phyloP scores from a whole-genome alignment of 441 rosid species.

The Erysimum pusillum region DNA sequence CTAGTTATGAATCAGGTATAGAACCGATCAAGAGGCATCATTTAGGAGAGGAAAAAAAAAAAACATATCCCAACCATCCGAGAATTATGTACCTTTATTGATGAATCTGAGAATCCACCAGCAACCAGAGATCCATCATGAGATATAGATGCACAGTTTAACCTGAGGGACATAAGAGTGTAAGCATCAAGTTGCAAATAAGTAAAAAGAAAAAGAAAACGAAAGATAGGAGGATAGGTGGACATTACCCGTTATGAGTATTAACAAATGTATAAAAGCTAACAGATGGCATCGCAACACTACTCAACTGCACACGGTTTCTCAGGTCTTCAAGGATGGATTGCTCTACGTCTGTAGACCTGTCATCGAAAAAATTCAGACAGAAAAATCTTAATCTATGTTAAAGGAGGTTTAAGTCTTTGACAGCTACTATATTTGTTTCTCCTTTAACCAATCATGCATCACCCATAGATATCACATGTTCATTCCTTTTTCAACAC shows the following conservation, averaged over 20 bases:
- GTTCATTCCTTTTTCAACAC: neutral
- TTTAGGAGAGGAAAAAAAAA: constrained; percentile 27
- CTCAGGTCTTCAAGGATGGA: constrained; percentile 95
- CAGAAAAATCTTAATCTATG: neutral
- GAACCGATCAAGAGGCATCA: no score
- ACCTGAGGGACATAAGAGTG: constrained; percentile 49
- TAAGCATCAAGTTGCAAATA: constrained; percentile 28
- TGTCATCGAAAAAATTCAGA: constrained; percentile 46
- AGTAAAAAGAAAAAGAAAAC: constrained; percentile 1
- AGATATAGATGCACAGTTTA: constrained; percentile 89
- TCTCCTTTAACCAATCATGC: constrained; percentile 7
- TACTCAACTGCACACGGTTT: constrained; percentile 92
- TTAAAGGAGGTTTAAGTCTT: constrained; percentile 6
- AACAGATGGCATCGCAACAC: constrained; percentile 84
- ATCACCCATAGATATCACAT: neutral
- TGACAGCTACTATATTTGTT: constrained; percentile 17
- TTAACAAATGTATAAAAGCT: constrained; percentile 95
- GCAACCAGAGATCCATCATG: constrained; percentile 98
- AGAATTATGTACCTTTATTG: constrained; percentile 68
- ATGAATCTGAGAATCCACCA: constrained; percentile 98
- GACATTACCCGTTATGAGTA: constrained; percentile 84
- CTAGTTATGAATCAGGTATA: no score
- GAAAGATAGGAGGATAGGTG: constrained; percentile 21
- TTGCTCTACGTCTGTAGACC: constrained; percentile 87
- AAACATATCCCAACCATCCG: constrained; percentile 28